Evolutionary conservation across 1,139 yeast species (phyloP).

Genomic region (Debaryomycetaceae sp.): DNA sequence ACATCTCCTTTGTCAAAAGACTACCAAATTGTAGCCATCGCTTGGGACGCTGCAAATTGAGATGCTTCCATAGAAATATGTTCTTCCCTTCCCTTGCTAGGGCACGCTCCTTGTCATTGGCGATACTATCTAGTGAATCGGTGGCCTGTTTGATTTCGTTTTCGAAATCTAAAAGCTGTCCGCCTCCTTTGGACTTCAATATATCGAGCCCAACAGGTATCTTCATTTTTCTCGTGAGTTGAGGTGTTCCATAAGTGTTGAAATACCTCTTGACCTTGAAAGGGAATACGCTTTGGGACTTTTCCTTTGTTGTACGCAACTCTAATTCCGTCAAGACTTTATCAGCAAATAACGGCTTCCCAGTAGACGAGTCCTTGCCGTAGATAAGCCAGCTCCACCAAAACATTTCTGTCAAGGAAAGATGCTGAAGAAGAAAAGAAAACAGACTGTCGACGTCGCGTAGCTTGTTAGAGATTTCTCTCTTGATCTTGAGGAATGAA

Average conservation of each 20-base stretch:
- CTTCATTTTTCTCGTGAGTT: constrained; percentile 40
- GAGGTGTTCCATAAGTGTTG: constrained; percentile 44
- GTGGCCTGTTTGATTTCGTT: constrained; percentile 9
- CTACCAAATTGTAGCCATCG: constrained; percentile 19
- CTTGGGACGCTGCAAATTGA: constrained; percentile 18
- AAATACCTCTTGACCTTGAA: constrained; percentile 35
- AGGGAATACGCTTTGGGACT: constrained; percentile 20
- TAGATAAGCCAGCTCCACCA: constrained; percentile 47
- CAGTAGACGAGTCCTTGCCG: constrained; percentile 32
- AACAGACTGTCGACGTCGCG: constrained; percentile 23
- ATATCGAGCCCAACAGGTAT: constrained; percentile 28
- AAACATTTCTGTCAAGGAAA: constrained; percentile 25
- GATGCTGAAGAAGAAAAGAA: constrained; percentile 25
- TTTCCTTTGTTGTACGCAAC: constrained; percentile 15
- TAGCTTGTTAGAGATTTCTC: constrained; percentile 20
- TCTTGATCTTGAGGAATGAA: constrained; percentile 23
- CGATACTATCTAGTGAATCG: constrained; percentile 9
- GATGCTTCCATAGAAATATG: constrained; percentile 29
- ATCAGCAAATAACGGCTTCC: constrained; percentile 26
- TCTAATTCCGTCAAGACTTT: constrained; percentile 20
- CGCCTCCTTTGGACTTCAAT: constrained; percentile 8
- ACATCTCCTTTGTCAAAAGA: constrained; percentile 14
- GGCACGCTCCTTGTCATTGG: constrained; percentile 7
- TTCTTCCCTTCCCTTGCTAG: constrained; percentile 21
- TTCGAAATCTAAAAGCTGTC: constrained; percentile 4